Base-by-base conservation (phyloP, 2,329 filamentous ascomycete species). In the Conoideocrella luteorostrata region DNA sequence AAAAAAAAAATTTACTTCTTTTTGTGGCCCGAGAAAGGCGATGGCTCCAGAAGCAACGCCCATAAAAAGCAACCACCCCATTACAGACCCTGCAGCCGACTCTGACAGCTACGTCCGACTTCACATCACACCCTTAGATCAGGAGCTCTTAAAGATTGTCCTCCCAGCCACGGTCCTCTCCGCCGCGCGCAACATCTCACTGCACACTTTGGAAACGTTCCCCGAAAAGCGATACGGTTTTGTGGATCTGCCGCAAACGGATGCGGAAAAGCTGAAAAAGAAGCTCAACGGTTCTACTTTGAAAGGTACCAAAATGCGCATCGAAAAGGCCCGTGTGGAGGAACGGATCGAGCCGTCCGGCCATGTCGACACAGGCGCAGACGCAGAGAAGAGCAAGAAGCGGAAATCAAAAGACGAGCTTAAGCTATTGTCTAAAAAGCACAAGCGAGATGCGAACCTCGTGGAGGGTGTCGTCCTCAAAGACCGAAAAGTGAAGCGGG, bases 191-290 rank as follows among this genome's bases (percentile, higher is more conserved):
- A 87, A 89, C 59, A 78, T 96, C 41, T 95, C 90, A n/a, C 96
- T 84, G 66, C 91, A 97, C 65, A 72, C 73, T 5, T 68, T 96
- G 52, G 78, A 88, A 58, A 90, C 90, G 1, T 95, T 95, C 50
- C 91, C 91, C 12, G 93, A 98, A 52, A 85, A 80, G 60, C 83
- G 79, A 42, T 98, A 88, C 79, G 93, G 91, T 44, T 98, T 86
- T 67, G 72, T 97, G 47, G 89, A 94, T 37, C 67, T 98, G 29
- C 90, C 90, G 1, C 67, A 62, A 3, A 78, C 80, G 65, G 89
- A 95, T 52, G 93, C 91, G 9, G 85, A 91, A n/a, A 95, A 89
- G 64, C 67, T 97, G 43, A 88, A 83, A 68, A 91, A 85, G 68
- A 97, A 93, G 68, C 75, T 97, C 39, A 86, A 95, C 70, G 91